Evolutionary conservation across 441 rosid genomes (phyloP), one percentile per base, ranked within the genome.

Genomic region (Aleurites moluccanus): DNA sequence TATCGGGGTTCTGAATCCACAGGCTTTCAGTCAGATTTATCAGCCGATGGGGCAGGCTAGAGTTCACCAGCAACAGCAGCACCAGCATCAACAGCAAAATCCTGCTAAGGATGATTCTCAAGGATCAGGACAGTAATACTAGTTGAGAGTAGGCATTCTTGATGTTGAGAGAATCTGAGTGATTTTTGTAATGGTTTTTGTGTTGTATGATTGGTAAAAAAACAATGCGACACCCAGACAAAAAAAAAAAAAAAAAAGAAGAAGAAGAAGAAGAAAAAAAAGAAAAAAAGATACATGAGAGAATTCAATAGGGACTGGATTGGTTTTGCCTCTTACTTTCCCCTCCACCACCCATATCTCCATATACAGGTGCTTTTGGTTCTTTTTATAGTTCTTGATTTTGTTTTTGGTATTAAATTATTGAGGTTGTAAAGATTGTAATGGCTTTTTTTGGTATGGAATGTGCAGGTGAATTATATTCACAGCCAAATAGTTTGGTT

Each of bases 11-110:
- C 74, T 92, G 83, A 92, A 86, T 64, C 86, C 94, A 6, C 98
- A 89, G 74, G 84, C 94, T 52, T 87, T 90, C 78, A 79, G 67
- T 79, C 97, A 89, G 86, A 85, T 94, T 78, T 94, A 94, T 86
- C 99, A 94, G 84, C 99, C 92, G 84, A 89, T 94, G 88, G 86
- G 94, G 53, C 97, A 92, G 68, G 87, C 84, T 62, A 89, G 91
- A 83, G 79, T 85, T 81, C 87, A 82, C 35, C 93, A 84, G 62
- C 93, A 88, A 10, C 88, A 84, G 14, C 91, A 83, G 72, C 85
- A 85, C 18, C 91, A 85, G 74, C 86, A 85, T 15, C 92, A 86
- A 20, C 90, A 82, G 77, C 87, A 87, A 73, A 78, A 87, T 77
- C 84, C 88, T 78, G 81, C 82, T 67, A 87, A 88, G 69, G 96